Base-by-base conservation (phyloP, 768 basidiomycete species). In the Rubroboletus satanas region DNA sequence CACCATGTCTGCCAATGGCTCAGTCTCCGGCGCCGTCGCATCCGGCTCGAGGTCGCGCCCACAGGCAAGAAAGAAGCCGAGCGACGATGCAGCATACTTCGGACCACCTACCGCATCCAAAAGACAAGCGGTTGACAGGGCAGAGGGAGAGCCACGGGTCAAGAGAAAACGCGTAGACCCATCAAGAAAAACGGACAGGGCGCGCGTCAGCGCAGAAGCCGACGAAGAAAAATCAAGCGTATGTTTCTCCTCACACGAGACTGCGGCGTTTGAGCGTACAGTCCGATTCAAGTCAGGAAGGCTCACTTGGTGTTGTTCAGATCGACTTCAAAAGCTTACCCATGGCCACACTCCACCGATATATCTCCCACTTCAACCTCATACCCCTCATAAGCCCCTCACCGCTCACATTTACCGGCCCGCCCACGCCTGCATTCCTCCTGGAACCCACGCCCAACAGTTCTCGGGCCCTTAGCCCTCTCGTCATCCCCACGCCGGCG, bases 311-410 rank as follows among this genome's bases (percentile, higher is more conserved):
- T 50, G 58, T 7, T 52, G 38, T 43, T 35, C 68, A 93, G 90
- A 80, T 92, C 61, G 87, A 92, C 65, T 91, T 93, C 67, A 75
- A 77, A 43, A 82, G 82, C 61, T 76, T 92, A 74, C 81, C 90
- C n/a, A 73, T 76, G 12, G 71, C 79, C 17, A 79, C 80, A 14
- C 73, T 93, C 28, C 80, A 89, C 66, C 82, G 83, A 54, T 93
- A 93, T 68, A 78, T 93, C 55, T 75, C 78, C 17, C 83, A 86
- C 52, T 88, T 82, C 62, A 85, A 90, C 64, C 79, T 91, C 48
- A 76, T 88, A 18, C 90, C 90, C 14, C 64, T 69, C 37, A 79
- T 93, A 44, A 79, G 82, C 58, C 90, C 90, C 18, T 84, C 85
- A 12, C 88, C 91, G 14, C 71, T 85, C 50, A 76, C 80, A 7